Evolutionary conservation across 108 stramenopile genomes (phyloP).

Genomic region (Nitzschia sp.): DNA sequence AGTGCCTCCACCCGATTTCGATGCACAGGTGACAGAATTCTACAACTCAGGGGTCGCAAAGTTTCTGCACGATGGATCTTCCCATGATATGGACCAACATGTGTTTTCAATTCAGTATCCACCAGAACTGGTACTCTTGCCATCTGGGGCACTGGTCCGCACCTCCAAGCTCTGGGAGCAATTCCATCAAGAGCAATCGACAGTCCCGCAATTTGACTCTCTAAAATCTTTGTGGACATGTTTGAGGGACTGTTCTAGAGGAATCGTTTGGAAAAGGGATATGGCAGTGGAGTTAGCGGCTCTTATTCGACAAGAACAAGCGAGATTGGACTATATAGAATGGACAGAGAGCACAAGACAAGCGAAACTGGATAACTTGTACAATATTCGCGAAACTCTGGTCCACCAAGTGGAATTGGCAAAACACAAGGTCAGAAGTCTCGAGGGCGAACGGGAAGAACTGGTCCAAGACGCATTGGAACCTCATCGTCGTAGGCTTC

Average conservation of each 20-base stretch:
- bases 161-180: neutral
- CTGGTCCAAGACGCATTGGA: constrained; percentile 16
- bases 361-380: constrained; percentile 35
- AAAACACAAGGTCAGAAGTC: constrained; percentile 8
- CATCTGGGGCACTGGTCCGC: neutral
- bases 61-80: neutral
- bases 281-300: constrained; percentile 30
- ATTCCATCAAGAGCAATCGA: neutral
- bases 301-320: constrained; percentile 21
- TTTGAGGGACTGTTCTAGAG: constrained; percentile 23
- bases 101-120: constrained; percentile 23
- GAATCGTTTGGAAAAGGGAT: constrained; percentile 33
- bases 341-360: constrained; percentile 29
- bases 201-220: constrained; percentile 2
- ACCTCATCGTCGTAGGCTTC: constrained; percentile 9
- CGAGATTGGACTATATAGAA: constrained; percentile 17
- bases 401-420: constrained; percentile 32
- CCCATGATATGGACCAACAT: neutral
- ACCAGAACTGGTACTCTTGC: neutral
- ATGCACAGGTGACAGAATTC: constrained; percentile 35
- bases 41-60: constrained; percentile 31
- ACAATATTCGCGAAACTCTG: constrained; percentile 44
- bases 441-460: constrained; percentile 21
- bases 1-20: constrained; percentile 35
- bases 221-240: constrained; percentile 30